These are phyloP conservation scores for Sicyos edulis DNA, from an alignment of 306 rosid genomes.

Conservation along the genomic window DNA sequence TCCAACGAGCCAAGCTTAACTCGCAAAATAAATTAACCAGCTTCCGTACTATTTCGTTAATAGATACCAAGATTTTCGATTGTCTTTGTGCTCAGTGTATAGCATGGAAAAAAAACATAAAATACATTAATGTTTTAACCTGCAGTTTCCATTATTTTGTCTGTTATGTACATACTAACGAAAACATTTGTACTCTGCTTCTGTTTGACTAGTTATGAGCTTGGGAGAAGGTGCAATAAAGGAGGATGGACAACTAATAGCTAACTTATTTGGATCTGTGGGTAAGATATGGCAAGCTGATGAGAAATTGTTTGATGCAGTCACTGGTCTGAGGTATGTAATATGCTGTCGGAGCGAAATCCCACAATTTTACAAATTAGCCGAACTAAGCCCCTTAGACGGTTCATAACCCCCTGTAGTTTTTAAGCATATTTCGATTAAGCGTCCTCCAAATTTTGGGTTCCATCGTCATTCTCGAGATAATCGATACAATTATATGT, in stretches of 20 bases:
- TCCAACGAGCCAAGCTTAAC: not conserved
- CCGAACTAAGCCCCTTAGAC: not conserved
- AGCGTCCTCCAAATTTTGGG: not conserved
- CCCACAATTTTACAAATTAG: constrained; percentile 3
- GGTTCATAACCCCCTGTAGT: not conserved
- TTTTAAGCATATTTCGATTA: not conserved
- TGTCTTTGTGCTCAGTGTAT: not conserved
- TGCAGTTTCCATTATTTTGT: not conserved
- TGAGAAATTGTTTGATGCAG: constrained; percentile 80
- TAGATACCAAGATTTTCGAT: not conserved
- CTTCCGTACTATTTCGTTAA: not conserved
- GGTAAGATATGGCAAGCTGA: constrained; percentile 87
- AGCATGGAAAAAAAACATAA: not conserved
- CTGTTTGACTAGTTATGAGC: constrained; percentile 60
- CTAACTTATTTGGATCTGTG: constrained; percentile 71
- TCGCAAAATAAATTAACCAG: not conserved
- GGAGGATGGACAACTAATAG: constrained; percentile 66
- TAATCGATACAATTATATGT: not conserved
- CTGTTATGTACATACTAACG: not conserved
- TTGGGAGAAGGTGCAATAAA: constrained; percentile 74
- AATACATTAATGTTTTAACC: not conserved
- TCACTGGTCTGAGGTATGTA: constrained; percentile 84
- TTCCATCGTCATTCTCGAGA: not conserved
- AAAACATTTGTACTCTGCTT: constrained; percentile 15
- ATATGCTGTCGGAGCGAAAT: not conserved